Evolutionary conservation across 2,329 filamentous ascomycete species (phyloP), one percentile per base, ranked within the genome.

Genomic region (Sclerotinia subarctica): DNA sequence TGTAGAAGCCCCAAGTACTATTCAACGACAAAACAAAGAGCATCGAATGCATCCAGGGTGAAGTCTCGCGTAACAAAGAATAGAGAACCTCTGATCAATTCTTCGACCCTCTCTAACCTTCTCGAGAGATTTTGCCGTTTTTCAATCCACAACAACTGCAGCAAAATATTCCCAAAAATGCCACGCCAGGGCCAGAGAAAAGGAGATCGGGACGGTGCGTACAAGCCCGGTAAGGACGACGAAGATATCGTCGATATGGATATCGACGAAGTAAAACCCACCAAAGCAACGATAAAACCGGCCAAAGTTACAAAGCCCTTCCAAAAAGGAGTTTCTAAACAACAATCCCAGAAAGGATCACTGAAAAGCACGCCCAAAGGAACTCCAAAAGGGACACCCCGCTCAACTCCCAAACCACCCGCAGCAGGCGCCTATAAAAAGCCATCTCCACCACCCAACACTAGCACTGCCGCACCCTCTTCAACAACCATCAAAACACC

Each of bases 111-210:
- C 51, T 42, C 11, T 21, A 51, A 62, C 1, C 46, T 24, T 62
- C 44, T n/a, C n/a, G 21, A 49, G 32, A 35, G 0, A 1, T 11
- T 38, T 13, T 32, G 38, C n/a, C 7, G 19, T 26, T 38, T 29
- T 3, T 51, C 46, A 49, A 21, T 38, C 5, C 15, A 51, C 32
- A 51, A 51, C n/a, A 51, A 47, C 3, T 29, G 29, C n/a, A 21
- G 21, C 46, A 38, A 32, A 26, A 35, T 13, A 38, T n/a, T 24
- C 38, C 46, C 46, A 38, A 51, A 62, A 3, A 62, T 62, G 59
- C 59, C 59, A 62, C 59, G 59, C n/a, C 46, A 35, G 35, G 58
- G 58, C 6, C 59, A 51, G 29, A 62, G 51, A 38, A 62, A 51
- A 49, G 46, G 21, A 38, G 29, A 51, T 38, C 29, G 46, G 47